Percentiles rank a stretch among this genome's conserved stretches.
phyloP scores from a whole-genome alignment of 2,329 filamentous ascomycete genomes.

The Ceratocystis alfenasii region DNA sequence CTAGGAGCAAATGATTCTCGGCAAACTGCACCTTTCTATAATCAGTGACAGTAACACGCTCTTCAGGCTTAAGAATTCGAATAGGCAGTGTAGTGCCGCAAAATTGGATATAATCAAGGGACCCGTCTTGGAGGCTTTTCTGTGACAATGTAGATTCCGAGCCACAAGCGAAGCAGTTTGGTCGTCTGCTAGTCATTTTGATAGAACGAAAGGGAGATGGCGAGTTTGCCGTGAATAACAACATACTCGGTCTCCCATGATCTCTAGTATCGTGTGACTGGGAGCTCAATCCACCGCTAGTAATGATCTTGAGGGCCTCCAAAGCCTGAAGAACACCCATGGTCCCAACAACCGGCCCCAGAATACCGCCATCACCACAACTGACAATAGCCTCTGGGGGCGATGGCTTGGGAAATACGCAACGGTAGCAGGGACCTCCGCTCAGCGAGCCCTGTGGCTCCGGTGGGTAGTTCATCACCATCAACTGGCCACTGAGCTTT shows the following conservation, averaged over 20 bases:
- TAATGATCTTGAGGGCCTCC: slow-evolving; percentile 76
- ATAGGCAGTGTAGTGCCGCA: slow-evolving; percentile 54
- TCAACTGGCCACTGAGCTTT: slow-evolving; percentile 77
- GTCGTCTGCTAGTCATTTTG: slow-evolving; percentile 55
- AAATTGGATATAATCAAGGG: slow-evolving; percentile 74
- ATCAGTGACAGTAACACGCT: slow-evolving; percentile 54
- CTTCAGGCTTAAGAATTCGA: slow-evolving; percentile 43
- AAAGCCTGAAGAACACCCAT: slow-evolving; percentile 91
- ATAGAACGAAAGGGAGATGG: slow-evolving; percentile 56
- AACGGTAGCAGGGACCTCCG: slow-evolving; percentile 83
- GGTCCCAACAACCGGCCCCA: slow-evolving; percentile 81
- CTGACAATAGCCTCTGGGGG: slow-evolving; percentile 70
- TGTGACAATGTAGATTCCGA: slow-evolving; percentile 48
- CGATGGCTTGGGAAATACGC: slow-evolving; percentile 79
- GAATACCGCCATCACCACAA: slow-evolving; percentile 84
- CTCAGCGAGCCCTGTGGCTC: slow-evolving; percentile 39
- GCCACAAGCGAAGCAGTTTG: slow-evolving; percentile 67
- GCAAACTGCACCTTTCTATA: slow-evolving; percentile 33
- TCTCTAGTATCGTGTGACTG: not conserved
- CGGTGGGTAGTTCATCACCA: slow-evolving; percentile 74
- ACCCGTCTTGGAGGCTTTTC: slow-evolving; percentile 49
- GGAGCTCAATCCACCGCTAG: slow-evolving; percentile 29
- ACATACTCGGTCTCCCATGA: slow-evolving; percentile 27
- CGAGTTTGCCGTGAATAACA: slow-evolving; percentile 39
- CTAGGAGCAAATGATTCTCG: slow-evolving; percentile 51